Evolutionary conservation across 2,329 filamentous ascomycete genomes (phyloP), one percentile per base, ranked within the genome.

Genomic region (Bisporella sp.): DNA sequence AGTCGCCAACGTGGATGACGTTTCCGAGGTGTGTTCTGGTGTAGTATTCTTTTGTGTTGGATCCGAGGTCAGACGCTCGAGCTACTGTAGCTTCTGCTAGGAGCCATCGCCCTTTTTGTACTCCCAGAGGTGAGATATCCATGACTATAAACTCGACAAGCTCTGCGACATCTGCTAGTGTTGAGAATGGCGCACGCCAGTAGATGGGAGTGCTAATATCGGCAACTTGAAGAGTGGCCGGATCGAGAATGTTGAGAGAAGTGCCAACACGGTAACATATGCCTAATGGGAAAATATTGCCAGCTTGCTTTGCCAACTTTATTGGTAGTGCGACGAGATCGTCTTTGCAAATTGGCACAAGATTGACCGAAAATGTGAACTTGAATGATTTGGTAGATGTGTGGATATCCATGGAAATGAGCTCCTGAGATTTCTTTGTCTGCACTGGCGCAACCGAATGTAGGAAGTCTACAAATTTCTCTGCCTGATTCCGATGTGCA

Each of bases 271-370:
- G 81, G 68, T 91, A 81, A 74, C 93, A 97, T 37, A 99, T 75
- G 1, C 85, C 81, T 37, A 99, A 74, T 3, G 93, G 93, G 1
- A 83, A 79, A 61, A 97, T 95, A 68, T 96, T 96, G 56, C 93
- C 91, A 47, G 87, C 75, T 50, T 85, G 82, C 68, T 90, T 93
- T 11, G 93, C 93, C 52, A 97, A 74, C 59, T 89, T 90, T 56
- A 96, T 83, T 1, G 93, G 93, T 35, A 99, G 73, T 1, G 89
- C 91, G n/a, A 99, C 89, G 31, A 99, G 75, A 65, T 99, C 93
- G 62, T 99, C 93, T 69, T 96, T 96, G 76, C 93, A 97, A 46
- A 99, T 90, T 1, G 93, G 93, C 30, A 97, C 85, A 45, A 99
- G 70, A 66, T 96, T 89, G 48, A 86, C 82, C 0, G 90, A 95